phyloP scores from a whole-genome alignment of 2,329 filamentous ascomycete species.

The Leptographium flavum region DNA sequence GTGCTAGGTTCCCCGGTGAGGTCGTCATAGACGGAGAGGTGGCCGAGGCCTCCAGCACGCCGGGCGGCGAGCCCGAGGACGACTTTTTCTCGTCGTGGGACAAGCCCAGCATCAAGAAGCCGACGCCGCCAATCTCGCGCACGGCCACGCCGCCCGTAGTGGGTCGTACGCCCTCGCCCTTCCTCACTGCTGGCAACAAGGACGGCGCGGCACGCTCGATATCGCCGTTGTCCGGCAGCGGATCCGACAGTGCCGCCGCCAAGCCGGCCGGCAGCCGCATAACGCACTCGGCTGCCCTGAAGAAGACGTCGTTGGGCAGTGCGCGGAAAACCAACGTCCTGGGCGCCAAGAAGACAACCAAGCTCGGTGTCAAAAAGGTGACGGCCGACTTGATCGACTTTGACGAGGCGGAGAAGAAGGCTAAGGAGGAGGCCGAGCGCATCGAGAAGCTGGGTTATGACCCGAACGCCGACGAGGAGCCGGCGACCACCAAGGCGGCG shows the following conservation, averaged over 20 bases:
- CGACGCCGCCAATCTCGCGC: slow-evolving; percentile 83
- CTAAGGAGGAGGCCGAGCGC: slow-evolving; percentile 91
- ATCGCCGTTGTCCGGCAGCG: slow-evolving; percentile 57
- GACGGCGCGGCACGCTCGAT: slow-evolving; percentile 59
- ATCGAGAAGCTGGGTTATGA: slow-evolving; percentile 94
- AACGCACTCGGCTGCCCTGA: slow-evolving; percentile 65
- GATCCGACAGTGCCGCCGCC: slow-evolving; percentile 31
- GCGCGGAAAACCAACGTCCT: slow-evolving; percentile 77
- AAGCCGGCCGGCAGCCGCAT: slow-evolving; percentile 55
- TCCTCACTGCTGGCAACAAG: slow-evolving; percentile 63
- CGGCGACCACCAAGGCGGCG: slow-evolving; percentile 29
- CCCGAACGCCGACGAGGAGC: slow-evolving; percentile 64
- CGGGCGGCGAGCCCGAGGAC: slow-evolving; percentile 68
- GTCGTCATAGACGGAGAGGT: slow-evolving; percentile 64
- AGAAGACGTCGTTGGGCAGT: slow-evolving; percentile 56
- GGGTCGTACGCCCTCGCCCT: slow-evolving; percentile 76
- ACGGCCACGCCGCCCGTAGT: slow-evolving; percentile 73
- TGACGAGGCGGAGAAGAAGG: slow-evolving; percentile 92
- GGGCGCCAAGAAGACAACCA: slow-evolving; percentile 66
- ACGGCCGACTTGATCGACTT: slow-evolving; percentile 75
- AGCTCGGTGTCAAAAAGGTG: slow-evolving; percentile 89
- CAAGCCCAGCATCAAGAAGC: slow-evolving; percentile 91
- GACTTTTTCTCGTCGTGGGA: slow-evolving; percentile 99
- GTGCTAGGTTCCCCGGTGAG: slow-evolving; percentile 60
- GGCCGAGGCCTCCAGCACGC: slow-evolving; percentile 55